These are phyloP conservation scores for Trifolium fragiferum DNA, from an alignment of 306 rosid genomes.

Conservation along the genomic window DNA sequence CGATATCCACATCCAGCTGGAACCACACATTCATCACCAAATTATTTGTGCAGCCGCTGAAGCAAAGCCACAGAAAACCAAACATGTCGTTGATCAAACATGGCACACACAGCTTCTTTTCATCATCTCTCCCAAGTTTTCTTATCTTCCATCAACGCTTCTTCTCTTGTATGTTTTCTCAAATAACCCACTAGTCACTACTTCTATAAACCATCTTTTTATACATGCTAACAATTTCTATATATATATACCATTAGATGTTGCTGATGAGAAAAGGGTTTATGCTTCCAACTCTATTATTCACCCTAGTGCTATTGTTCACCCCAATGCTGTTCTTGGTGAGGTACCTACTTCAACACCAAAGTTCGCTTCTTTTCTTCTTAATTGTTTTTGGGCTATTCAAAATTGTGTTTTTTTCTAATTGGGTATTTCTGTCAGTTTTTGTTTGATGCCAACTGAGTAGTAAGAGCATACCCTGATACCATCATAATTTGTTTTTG, in stretches of 20 bases:
- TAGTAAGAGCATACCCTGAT: too few species aligned
- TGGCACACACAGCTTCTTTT: conserved; percentile 28
- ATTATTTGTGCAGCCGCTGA: background rate
- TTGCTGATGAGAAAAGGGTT: conserved; percentile 40
- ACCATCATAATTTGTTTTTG: too few species aligned
- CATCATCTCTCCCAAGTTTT: conserved; percentile 10
- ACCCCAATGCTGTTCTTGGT: conserved; percentile 76
- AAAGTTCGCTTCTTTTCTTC: too few species aligned
- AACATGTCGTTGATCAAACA: conserved; percentile 53
- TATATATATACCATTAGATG: conserved; percentile 43
- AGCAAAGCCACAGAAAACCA: background rate
- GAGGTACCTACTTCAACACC: background rate
- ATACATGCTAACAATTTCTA: too few species aligned
- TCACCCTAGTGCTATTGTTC: conserved; percentile 76
- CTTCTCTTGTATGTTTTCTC: conserved; percentile 41
- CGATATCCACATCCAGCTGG: too few species aligned
- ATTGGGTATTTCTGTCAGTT: too few species aligned
- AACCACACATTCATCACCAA: too few species aligned
- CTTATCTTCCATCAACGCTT: conserved; percentile 40
- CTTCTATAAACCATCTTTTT: too few species aligned
- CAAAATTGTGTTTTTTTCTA: too few species aligned
- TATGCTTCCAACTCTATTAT: conserved; percentile 42
- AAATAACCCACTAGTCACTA: too few species aligned
- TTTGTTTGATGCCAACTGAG: too few species aligned
- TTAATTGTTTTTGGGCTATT: too few species aligned